Evolutionary conservation across 805 yeast genomes (phyloP).

Genomic region (Ogataea zsoltii): DNA sequence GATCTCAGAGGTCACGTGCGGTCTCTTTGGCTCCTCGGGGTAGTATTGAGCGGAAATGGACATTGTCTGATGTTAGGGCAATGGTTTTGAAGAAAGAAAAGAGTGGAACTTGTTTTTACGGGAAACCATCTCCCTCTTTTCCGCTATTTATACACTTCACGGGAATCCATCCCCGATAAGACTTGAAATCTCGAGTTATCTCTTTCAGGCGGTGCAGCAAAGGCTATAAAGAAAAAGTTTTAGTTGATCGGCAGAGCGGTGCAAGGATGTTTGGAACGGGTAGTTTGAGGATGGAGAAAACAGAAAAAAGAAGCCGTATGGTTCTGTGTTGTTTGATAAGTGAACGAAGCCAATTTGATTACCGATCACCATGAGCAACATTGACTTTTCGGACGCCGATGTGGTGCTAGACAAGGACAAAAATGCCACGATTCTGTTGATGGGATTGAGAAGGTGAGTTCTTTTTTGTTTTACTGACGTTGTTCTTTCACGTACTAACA

Average conservation of each 20-base stretch:
- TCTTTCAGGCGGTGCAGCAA: conserved; percentile 2
- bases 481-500: conserved; percentile 8
- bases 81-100: not conserved
- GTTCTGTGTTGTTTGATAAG: not conserved
- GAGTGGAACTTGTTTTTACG: not conserved
- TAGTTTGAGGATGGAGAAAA: not conserved
- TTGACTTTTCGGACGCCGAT: conserved; percentile 23
- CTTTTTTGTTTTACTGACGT: not conserved
- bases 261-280: not conserved
- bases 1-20: conserved; percentile 42
- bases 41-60: conserved; percentile 32
- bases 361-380: conserved; percentile 6
- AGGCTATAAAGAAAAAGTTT: no score
- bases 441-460: conserved; percentile 76
- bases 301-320: not conserved
- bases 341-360: not conserved
- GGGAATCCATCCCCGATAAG: conserved; percentile 10
- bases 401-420: conserved; percentile 45
- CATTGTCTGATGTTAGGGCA: conserved; percentile 12
- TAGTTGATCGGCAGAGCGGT: not conserved
- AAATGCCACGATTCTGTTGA: conserved; percentile 78
- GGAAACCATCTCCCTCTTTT: no score
- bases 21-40: conserved; percentile 53
- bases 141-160: not conserved
- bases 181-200: not conserved